Base-by-base conservation (phyloP, 129 eudicot species). In the Tagetes patula region DNA sequence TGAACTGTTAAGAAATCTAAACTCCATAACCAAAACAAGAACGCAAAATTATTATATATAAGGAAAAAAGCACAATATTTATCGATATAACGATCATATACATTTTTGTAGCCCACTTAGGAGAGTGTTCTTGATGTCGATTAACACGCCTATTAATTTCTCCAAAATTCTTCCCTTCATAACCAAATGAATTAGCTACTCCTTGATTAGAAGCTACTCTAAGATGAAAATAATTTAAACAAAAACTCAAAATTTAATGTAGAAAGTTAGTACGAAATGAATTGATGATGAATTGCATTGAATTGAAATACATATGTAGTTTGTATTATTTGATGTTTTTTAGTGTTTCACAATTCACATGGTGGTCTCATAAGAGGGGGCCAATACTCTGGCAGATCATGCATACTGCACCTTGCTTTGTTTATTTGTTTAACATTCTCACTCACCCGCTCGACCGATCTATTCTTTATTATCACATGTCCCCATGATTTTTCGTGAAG, bases 311-410 rank as follows among this genome's bases (percentile, higher is more conserved):
- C 27, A 20, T 20, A 34, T 61, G 12, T 45, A 61, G 67, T 4
- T 38, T 60, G 67, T 61, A 61, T 61, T 61, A 61, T 48, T 53
- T 40, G 47, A 54, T 54, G 59, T 76, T 2, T 56, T 12, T 67
- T 31, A 75, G 49, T 48, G 45, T 75, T 67, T 41, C 43, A 74
- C 49, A 36, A 33, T 67, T 41, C 43, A 74, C 49, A 36, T 43
- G 80, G 60, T 37, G 60, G 80, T 76, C 67, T 55, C 60, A 14
- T 76, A 14, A 55, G 6, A 67, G 74, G 74, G 67, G 80, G 80
- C 68, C 80, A 76, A 55, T 67, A 52, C 60, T 54, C 36, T 76
- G 74, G 68, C 74, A 56, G 48, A 55, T 75, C 70, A 62, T 67
- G 42, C 68, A 20, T 20, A 20, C 27, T 20, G 27, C 27, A 20